These are phyloP conservation scores for Nothophoma quercina DNA, from an alignment of 2,329 filamentous ascomycete genomes.

Conservation along the genomic window DNA sequence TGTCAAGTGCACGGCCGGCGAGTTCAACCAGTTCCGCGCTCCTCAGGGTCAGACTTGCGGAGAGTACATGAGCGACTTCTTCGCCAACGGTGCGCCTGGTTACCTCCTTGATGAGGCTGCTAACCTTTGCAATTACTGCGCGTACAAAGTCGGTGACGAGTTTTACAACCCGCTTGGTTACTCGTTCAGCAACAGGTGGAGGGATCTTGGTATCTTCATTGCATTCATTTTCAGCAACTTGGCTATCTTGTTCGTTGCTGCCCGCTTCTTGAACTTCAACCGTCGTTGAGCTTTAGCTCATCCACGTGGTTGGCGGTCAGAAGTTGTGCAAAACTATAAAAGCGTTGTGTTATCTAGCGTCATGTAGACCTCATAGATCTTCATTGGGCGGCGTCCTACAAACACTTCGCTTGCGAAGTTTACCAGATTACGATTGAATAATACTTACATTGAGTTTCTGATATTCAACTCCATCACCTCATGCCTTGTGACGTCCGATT, in stretches of 20 bases:
- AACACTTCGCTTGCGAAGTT: neutral
- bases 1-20: constrained; percentile 67
- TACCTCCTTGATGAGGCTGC: constrained; percentile 75
- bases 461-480: neutral
- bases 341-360: neutral
- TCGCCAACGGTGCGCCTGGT: constrained; percentile 70
- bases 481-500: too few species aligned
- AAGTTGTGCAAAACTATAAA: constrained; percentile 13
- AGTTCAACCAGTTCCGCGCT: constrained; percentile 73
- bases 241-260: constrained; percentile 66
- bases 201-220: constrained; percentile 79
- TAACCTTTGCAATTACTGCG: constrained; percentile 78
- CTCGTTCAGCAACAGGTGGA: constrained; percentile 74
- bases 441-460: neutral
- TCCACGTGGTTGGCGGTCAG: neutral
- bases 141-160: constrained; percentile 79
- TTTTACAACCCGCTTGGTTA: constrained; percentile 76
- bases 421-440: constrained; percentile 1
- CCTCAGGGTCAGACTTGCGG: constrained; percentile 73
- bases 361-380: constrained; percentile 18
- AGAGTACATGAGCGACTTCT: constrained; percentile 77
- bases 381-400: constrained; percentile 23
- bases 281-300: constrained; percentile 29
- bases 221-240: constrained; percentile 82
- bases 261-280: constrained; percentile 60